Conservation (phyloP, 768 basidiomycete genomes). For the Strobilomyces dryophilus region DNA sequence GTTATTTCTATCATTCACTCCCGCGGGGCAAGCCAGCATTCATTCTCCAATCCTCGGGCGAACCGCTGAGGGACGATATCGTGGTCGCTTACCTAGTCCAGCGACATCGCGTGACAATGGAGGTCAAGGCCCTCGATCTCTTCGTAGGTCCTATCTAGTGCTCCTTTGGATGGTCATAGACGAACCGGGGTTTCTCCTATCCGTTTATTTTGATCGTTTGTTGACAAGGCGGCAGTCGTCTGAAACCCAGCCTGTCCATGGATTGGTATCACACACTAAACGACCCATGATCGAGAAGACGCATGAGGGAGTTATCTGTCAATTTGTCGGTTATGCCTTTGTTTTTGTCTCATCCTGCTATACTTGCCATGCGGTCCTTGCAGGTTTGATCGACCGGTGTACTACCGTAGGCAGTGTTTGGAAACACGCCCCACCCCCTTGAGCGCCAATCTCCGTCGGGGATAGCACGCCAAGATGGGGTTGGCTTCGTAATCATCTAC, state of each 20-base stretch:
- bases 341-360: not conserved
- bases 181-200: not conserved
- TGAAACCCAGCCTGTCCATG: not conserved
- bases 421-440: not conserved
- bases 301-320: not conserved
- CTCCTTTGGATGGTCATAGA: not conserved
- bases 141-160: slow-evolving; percentile 18
- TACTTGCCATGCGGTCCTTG: not conserved
- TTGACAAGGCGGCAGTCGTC: not conserved
- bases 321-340: not conserved
- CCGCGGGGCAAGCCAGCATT: slow-evolving; percentile 16
- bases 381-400: not conserved
- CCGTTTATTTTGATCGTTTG: not conserved
- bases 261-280: not conserved
- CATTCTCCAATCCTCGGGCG: slow-evolving; percentile 18
- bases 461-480: not conserved
- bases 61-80: slow-evolving; percentile 29
- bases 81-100: slow-evolving; percentile 27
- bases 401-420: not conserved
- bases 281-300: not conserved
- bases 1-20: slow-evolving; percentile 11
- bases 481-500: not conserved
- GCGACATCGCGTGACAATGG: slow-evolving; percentile 21
- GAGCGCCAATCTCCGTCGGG: not conserved
- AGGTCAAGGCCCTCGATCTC: slow-evolving; percentile 24